A percentile compares a stretch with the other conserved stretches of the same genome.
Conservation (phyloP, 2,329 filamentous ascomycete genomes). For the Alternaria metachromatica region DNA sequence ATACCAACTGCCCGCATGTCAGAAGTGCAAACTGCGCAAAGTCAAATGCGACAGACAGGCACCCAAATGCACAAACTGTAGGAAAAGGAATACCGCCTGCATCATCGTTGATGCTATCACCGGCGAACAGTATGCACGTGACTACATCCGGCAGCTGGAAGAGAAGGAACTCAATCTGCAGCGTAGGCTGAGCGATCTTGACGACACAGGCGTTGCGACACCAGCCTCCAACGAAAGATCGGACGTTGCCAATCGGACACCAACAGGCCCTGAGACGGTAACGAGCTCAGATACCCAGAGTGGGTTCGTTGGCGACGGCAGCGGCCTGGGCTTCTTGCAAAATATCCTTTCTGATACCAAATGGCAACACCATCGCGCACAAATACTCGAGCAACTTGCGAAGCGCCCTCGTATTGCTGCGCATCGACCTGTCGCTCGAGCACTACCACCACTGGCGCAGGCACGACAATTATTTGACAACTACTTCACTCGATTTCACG, state of each 20-base stretch:
- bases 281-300: slow-evolving; percentile 9
- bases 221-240: not conserved
- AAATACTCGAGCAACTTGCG: slow-evolving; percentile 19
- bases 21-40: slow-evolving; percentile 23
- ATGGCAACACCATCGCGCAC: slow-evolving; percentile 19
- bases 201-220: not conserved
- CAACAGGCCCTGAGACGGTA: not conserved
- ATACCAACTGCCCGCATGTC: slow-evolving; percentile 15
- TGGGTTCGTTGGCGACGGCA: slow-evolving; percentile 24
- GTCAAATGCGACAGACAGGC: slow-evolving; percentile 20
- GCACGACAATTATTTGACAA: not conserved
- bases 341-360: slow-evolving; percentile 20
- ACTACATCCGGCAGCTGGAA: slow-evolving; percentile 18
- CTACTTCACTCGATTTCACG: not conserved
- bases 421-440: slow-evolving; percentile 5
- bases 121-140: slow-evolving; percentile 21
- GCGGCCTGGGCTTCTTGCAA: slow-evolving; percentile 22
- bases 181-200: not conserved
- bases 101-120: slow-evolving; percentile 19
- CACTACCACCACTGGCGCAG: not conserved
- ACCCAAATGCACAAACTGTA: slow-evolving; percentile 23
- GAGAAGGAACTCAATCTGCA: slow-evolving; percentile 11
- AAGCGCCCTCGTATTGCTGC: slow-evolving; percentile 11
- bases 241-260: not conserved
- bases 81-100: slow-evolving; percentile 17